Evolutionary conservation across 1,284 basidiomycete species (phyloP), one percentile per base, ranked within the genome.

Genomic region (Quambalaria eucalypti): DNA sequence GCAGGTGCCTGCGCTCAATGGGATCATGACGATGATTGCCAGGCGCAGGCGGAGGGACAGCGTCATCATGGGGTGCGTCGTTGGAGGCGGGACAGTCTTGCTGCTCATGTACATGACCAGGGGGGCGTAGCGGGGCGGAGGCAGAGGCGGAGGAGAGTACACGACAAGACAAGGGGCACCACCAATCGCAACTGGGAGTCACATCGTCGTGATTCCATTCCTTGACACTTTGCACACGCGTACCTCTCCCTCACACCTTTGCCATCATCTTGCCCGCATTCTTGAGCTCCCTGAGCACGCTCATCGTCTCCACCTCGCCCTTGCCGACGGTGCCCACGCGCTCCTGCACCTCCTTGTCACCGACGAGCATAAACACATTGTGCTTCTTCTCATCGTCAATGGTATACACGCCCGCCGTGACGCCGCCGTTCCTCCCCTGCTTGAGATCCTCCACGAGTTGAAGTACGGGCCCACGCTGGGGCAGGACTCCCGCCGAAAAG

Each of bases 1-100:
- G 65, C 85, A 88, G 30, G 87, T 98, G 76, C 93, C 95, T 9
- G 92, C 91, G 1, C 85, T 99, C 62, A 93, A 92, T 78, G 88
- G 86, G 60, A 78, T 98, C 53, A 81, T 98, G 54, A 82, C 83
- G 1, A 89, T 97, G 86, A 97, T 99, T 74, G 87, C 87, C 71
- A 85, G 88, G 7, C 83, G 93, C 50, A 82, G 93, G 63, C 82
- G 90, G 64, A 79, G 92, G 68, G 95, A 99, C 76, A 84, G 88
- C 10, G 82, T 95, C 64, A 90, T 98, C 65, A 77, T 98, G 71
- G 93, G 89, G 23, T 80, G 85, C 55, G 79, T 96, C 14, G 86
- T 93, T 65, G 91, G 87, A 8, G 70, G 87, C n/a, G 90, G 90
- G 75, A 80, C 86, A 33, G 79, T 98, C 30, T 76, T 88, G 30